These are phyloP conservation scores for Backusella morwellensis DNA, from an alignment of 192 early-diverging fungal genomes.

Conservation along the genomic window DNA sequence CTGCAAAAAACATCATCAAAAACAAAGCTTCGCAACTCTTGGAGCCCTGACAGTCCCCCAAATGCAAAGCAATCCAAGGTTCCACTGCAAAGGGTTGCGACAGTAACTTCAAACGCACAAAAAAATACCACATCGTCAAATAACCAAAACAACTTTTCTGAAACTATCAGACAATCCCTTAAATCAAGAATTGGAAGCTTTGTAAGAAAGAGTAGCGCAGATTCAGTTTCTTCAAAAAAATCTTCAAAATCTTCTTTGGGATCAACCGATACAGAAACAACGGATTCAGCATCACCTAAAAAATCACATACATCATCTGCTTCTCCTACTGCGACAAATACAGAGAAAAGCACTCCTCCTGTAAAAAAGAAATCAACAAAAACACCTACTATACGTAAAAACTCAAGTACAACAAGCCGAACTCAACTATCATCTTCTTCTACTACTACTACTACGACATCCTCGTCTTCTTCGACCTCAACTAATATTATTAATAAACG, in stretches of 20 bases:
- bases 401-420: background rate
- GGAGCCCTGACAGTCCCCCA: background rate
- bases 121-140: background rate
- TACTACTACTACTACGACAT: background rate
- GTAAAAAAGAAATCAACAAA: conserved; percentile 6
- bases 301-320: conserved; percentile 13
- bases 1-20: background rate
- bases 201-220: background rate
- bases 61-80: background rate
- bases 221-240: background rate
- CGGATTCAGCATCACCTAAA: conserved; percentile 36
- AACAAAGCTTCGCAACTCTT: conserved; percentile 2
- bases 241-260: conserved; percentile 6
- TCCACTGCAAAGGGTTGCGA: background rate
- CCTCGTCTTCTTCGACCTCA: background rate
- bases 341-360: conserved; percentile 8
- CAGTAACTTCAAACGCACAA: background rate
- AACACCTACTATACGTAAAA: conserved; percentile 9
- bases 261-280: background rate
- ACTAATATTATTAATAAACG: background rate
- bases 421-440: background rate
- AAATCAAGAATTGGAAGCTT: background rate
- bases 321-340: background rate
- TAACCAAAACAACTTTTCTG: background rate
- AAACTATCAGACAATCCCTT: background rate